Evolutionary conservation across 2,329 filamentous ascomycete genomes (phyloP), one percentile per base, ranked within the genome.

Genomic region (Didymella segeticola): DNA sequence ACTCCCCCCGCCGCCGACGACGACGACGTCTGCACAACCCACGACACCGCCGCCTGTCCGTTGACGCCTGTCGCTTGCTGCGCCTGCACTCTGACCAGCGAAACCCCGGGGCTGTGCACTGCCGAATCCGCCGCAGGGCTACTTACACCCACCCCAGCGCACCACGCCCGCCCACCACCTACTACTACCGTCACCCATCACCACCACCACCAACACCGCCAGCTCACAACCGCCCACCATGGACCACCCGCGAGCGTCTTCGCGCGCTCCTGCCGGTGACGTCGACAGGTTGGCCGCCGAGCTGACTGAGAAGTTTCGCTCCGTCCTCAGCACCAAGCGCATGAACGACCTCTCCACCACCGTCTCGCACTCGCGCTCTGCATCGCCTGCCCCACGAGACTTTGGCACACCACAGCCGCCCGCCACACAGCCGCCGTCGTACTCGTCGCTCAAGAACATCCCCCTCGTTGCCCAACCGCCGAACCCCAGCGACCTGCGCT

Each of bases 301-400:
- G 55, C 80, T 98, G 67, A 88, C 90, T 45, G 80, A 89, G 67
- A 89, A 91, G 70, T 97, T 97, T 75, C 91, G 96, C 73, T 89
- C 92, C 61, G 80, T 96, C 56, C 82, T 98, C 70, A 89, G 90
- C 73, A 91, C 90, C 53, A 93, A 90, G 80, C 86, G 92, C 74
- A 86, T 96, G 81, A 93, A 91, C 73, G 90, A 93, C 60, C 82
- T 97, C 64, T 75, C 70, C 43, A 86, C 89, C 66, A 62, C 58
- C 33, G 84, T 86, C 62, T 79, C 80, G 30, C 79, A 82, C 49
- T 86, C 87, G 27, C 81, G 83, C 57, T 82, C 85, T 27, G 79
- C 81, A 43, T 88, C 88, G 29, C 88, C 81, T 33, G 79, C 80
- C 61, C 78, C 80, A 15, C 67, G 67, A 42, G 82, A 86, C 60